Base-by-base conservation (phyloP, 768 basidiomycete species). In the Leucosporidium scottii region DNA sequence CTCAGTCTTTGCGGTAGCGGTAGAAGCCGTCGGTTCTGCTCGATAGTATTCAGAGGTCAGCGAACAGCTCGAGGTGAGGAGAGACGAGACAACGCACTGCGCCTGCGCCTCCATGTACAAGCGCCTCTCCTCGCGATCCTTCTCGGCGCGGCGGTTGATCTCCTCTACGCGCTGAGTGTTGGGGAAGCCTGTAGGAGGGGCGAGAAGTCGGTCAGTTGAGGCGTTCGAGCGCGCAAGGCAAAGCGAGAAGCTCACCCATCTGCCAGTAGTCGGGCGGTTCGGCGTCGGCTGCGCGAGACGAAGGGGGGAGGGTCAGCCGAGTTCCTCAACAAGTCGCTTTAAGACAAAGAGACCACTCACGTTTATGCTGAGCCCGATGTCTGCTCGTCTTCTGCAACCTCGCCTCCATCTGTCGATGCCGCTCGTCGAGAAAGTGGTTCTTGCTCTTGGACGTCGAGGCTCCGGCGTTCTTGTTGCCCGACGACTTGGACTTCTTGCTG, bases 211-310 rank as follows among this genome's bases (percentile, higher is more conserved):
- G 28, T 10, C 8, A 20, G 21, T 10, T n/a, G n/a, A n/a, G n/a
- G n/a, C 23, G 12, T 30, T 54, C 28, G 47, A 47, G 8, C 7
- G 12, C 18, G 20, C 10, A 64, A 49, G 23, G 30, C 34, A n/a
- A 23, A 6, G 47, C 9, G 23, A 10, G 1, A 9, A 50, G 28
- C 34, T 27, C 49, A 62, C 67, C 71, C 49, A 69, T 56, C 27
- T 68, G 74, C 74, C 91, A 93, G 78, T 90, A 94, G 21, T 85
- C 86, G 1, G 90, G 91, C 17, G 93, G 93, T 2, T 90, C 92
- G 59, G 81, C 83, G 1, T 86, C 82, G 56, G 85, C 82, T 34
- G 81, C 81, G 89, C 88, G 91, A 25, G 85, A 82, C n/a, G n/a
- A n/a, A n/a, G n/a, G n/a, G n/a, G n/a, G n/a, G n/a, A n/a, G n/a